Conservation (phyloP, 352 stramenopile genomes). For the Globisporangium mamillatum region DNA sequence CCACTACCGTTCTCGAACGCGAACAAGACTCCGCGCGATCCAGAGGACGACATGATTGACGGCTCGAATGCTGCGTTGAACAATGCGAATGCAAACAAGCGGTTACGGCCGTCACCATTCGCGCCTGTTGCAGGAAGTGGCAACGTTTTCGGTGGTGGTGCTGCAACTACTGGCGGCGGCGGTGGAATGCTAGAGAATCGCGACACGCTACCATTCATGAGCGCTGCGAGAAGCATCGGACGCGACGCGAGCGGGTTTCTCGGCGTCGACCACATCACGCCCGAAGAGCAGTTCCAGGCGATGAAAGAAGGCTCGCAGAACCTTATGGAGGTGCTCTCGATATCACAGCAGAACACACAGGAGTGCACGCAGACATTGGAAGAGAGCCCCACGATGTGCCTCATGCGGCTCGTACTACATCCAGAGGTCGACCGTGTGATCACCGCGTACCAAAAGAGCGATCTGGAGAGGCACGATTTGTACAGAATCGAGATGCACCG, state of each 20-base stretch:
- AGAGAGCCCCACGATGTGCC: conserved; percentile 51
- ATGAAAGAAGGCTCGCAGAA: conserved; percentile 54
- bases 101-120: conserved; percentile 8
- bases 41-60: neutral
- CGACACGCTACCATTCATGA: conserved; percentile 13
- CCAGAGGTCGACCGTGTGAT: conserved; percentile 59
- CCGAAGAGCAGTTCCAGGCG: conserved; percentile 36
- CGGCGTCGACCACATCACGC: conserved; percentile 16
- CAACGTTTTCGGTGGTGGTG: too few relatives aligned
- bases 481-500: conserved; percentile 67
- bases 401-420: conserved; percentile 64
- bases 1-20: neutral
- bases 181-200: conserved; percentile 1
- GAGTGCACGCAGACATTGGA: conserved; percentile 71
- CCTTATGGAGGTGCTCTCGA: conserved; percentile 61
- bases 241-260: conserved; percentile 6
- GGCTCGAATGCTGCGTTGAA: neutral
- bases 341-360: conserved; percentile 75
- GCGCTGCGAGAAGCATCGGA: neutral
- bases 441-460: conserved; percentile 53
- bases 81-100: neutral
- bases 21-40: conserved; percentile 11
- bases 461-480: conserved; percentile 43
- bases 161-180: neutral
- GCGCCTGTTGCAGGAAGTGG: neutral